These are phyloP conservation scores for Diospyros kaki DNA, from an alignment of 148 eudicot genomes.

Conservation along the genomic window DNA sequence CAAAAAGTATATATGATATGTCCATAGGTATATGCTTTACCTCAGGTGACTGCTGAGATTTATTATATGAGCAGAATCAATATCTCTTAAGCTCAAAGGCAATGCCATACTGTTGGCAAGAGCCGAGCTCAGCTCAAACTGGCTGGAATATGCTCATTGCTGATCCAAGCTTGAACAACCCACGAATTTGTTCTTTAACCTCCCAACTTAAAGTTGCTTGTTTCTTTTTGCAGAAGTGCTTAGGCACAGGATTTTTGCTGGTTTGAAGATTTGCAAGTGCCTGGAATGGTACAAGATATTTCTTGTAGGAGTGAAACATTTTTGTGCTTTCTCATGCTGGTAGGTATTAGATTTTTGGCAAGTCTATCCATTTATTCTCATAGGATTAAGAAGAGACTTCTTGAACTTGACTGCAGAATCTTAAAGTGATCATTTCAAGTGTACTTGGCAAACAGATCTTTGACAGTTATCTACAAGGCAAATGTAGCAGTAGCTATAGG, in stretches of 20 bases:
- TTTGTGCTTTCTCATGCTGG: constrained; percentile 14
- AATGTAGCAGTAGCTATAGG: constrained; percentile 21
- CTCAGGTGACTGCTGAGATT: constrained; percentile 9
- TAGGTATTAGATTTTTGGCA: constrained; percentile 19
- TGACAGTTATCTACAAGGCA: constrained; percentile 6
- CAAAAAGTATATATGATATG: neutral
- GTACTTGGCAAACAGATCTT: constrained; percentile 16
- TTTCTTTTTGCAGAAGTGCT: constrained; percentile 46
- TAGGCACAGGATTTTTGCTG: constrained; percentile 33
- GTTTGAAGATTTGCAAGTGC: constrained; percentile 29
- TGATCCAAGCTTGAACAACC: constrained; percentile 10
- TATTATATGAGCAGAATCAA: neutral
- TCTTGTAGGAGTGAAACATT: constrained; percentile 20
- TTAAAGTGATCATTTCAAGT: constrained; percentile 35
- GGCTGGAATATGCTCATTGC: constrained; percentile 17
- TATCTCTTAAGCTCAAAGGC: constrained; percentile 1
- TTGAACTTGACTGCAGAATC: constrained; percentile 30
- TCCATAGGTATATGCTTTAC: neutral
- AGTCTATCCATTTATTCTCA: neutral
- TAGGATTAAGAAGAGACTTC: constrained; percentile 22
- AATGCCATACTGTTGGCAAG: neutral
- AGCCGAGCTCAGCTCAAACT: constrained; percentile 20
- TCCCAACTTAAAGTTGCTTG: constrained; percentile 29
- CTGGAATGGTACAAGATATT: constrained; percentile 25
- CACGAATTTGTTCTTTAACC: neutral